Conservation (phyloP, 257 asterid species). For the Capsicum pubescens region DNA sequence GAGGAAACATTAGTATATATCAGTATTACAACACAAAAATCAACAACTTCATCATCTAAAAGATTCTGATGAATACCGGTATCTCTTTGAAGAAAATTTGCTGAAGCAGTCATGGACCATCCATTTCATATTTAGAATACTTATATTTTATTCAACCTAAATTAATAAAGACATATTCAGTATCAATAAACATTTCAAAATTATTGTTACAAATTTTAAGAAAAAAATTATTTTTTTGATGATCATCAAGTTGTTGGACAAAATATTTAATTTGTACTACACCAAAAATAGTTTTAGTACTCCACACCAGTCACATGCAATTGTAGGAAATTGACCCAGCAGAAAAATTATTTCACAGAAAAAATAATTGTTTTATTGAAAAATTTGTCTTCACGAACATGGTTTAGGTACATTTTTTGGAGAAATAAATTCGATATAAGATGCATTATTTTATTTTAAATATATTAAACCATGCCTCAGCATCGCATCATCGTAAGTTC, state of each 20-base stretch:
- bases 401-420: not conserved
- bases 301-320: slow-evolving; percentile 18
- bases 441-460: not conserved
- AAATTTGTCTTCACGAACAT: not conserved
- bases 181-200: not conserved
- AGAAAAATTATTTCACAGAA: not conserved
- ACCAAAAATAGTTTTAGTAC: not conserved
- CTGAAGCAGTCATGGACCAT: not conserved
- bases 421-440: not conserved
- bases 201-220: not conserved
- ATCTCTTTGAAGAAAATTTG: slow-evolving; percentile 4
- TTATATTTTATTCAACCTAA: not conserved
- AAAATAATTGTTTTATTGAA: not conserved
- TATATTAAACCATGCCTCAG: not conserved
- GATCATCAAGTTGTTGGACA: not conserved
- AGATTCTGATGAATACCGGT: not conserved
- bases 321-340: not conserved
- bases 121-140: not conserved
- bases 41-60: not conserved
- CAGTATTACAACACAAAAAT: not conserved
- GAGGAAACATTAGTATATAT: not conserved
- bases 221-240: not conserved
- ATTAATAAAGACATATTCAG: not conserved
- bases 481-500: not conserved
- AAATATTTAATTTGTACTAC: not conserved